Evolutionary conservation across 2,329 filamentous ascomycete species (phyloP), one percentile per base, ranked within the genome.

Genomic region (Cladosporium sp.): DNA sequence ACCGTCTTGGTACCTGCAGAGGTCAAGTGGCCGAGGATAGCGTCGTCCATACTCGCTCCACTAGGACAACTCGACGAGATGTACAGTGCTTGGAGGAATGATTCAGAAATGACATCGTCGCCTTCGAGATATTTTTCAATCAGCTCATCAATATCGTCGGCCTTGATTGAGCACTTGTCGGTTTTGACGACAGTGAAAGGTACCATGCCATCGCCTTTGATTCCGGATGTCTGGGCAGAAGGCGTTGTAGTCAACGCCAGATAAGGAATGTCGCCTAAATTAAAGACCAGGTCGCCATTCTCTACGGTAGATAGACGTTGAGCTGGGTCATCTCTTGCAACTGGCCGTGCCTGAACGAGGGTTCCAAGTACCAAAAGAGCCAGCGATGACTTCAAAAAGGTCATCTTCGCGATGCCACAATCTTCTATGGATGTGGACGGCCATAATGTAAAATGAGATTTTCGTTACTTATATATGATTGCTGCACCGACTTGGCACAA

Each of bases 31-130:
- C 36, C n/a, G 19, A 34, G 9, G 2, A 66, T 67, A 7, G 67
- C 65, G 8, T 58, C 55, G 42, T 70, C 67, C 5, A 66, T 60
- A 7, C 59, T 60, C 6, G 69, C 54, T 17, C 62, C 60, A 7
- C 5, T 66, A 67, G 20, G 66, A 61, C 49, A 73, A 52, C 52
- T 70, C 73, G 11, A 75, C 17, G 11, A 69, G 14, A 51, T 39
- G 20, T 51, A 51, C 11, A 51, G 5, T 38, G 49, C 67, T 34
- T 70, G 67, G 5, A 76, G 62, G 51, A 75, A 76, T 51, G 74
- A 71, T 38, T 67, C 43, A 7, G 63, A 70, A 34, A 72, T 75
- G 28, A 75, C 73, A 63, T 76, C 74, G 55, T 76, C 74, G 17
- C 61, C 64, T 3, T 63, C 64, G 1, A 69, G 22, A 51, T 74